Percentiles rank a stretch among this genome's conserved stretches.
Evolutionary conservation across 2,329 filamentous ascomycete genomes (phyloP).

Genomic region (Talaromyces amestolkiae): DNA sequence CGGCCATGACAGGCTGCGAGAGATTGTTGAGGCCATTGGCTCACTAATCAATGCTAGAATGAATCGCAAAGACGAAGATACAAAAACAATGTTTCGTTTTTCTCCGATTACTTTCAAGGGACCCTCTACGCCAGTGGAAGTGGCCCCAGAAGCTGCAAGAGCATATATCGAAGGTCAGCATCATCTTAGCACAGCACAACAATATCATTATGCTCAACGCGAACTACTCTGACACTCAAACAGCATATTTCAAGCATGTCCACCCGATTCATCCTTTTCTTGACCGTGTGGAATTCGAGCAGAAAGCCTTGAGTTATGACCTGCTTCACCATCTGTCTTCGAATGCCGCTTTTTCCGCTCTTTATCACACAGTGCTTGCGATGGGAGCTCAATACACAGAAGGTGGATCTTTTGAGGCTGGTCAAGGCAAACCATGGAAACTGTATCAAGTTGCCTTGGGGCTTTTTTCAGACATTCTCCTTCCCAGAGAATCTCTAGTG

Average conservation of each 20-base stretch:
- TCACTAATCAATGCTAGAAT: constrained; percentile 23
- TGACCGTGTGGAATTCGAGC: constrained; percentile 37
- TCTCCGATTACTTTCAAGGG: constrained; percentile 22
- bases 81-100: not conserved
- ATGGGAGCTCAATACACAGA: constrained; percentile 39
- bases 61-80: constrained; percentile 13
- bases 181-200: not conserved
- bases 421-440: constrained; percentile 41
- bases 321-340: constrained; percentile 26
- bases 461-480: constrained; percentile 35
- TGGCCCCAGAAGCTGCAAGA: constrained; percentile 19
- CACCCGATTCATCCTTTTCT: constrained; percentile 45
- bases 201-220: not conserved
- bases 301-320: constrained; percentile 28
- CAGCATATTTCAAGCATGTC: constrained; percentile 42
- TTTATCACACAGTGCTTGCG: constrained; percentile 42
- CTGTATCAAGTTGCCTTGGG: constrained; percentile 40
- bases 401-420: constrained; percentile 40
- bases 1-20: constrained; percentile 26
- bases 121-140: constrained; percentile 19
- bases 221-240: not conserved
- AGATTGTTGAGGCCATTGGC: constrained; percentile 26
- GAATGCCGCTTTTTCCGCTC: constrained; percentile 32
- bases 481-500: constrained; percentile 23
- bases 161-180: constrained; percentile 20